Conservation (phyloP, 2,329 filamentous ascomycete genomes). For the Lachnum nothofagi region DNA sequence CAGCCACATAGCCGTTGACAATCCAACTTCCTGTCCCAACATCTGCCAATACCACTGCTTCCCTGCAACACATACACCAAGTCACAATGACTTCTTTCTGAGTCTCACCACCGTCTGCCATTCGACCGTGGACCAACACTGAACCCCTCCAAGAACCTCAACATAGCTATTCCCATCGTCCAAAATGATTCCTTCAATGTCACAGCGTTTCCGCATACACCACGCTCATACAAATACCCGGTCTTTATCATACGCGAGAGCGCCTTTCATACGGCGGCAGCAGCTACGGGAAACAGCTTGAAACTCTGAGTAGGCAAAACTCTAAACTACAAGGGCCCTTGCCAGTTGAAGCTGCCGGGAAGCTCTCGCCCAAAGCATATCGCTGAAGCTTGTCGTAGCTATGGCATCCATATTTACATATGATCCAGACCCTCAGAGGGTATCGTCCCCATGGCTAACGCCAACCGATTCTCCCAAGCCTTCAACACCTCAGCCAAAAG, state of each 20-base stretch:
- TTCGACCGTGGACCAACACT: background rate
- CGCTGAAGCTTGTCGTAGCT: slow-evolving; percentile 1
- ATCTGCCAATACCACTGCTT: background rate
- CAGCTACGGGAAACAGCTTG: slow-evolving; percentile 4
- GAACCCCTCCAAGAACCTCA: background rate
- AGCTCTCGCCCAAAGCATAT: background rate
- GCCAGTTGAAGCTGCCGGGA: background rate
- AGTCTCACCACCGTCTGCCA: background rate
- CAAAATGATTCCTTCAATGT: slow-evolving; percentile 48
- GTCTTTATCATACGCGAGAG: slow-evolving; percentile 36
- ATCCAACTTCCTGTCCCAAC: too few species aligned
- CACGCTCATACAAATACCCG: slow-evolving; percentile 46
- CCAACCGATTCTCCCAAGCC: slow-evolving; percentile 38
- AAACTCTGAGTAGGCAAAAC: background rate
- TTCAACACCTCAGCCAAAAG: slow-evolving; percentile 23
- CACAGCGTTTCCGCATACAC: slow-evolving; percentile 35
- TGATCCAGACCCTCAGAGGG: slow-evolving; percentile 78
- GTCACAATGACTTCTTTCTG: slow-evolving; percentile 2
- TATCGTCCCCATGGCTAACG: slow-evolving; percentile 83
- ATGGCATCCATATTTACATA: slow-evolving; percentile 98
- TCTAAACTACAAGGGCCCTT: background rate
- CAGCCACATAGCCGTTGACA: background rate
- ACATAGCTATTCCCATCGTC: slow-evolving; percentile 15
- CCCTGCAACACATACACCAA: background rate
- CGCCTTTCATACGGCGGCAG: slow-evolving; percentile 16